Evolutionary conservation across 768 basidiomycete genomes (phyloP).

Genomic region (Sistotremastrum niveocremeum): DNA sequence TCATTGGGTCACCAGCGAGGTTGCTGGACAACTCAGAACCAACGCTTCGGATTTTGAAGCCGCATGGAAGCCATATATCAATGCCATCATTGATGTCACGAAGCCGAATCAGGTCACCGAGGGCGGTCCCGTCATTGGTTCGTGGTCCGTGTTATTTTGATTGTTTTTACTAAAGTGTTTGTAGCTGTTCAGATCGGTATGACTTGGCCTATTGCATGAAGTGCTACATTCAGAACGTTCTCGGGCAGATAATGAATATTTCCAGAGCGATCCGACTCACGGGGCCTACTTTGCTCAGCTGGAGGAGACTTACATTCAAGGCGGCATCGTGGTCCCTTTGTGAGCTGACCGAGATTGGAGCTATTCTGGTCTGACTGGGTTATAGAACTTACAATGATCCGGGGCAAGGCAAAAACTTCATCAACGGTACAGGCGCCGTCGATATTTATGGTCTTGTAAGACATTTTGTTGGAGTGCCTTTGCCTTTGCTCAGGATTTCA

Average conservation of each 20-base stretch:
- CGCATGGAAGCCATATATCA: slow-evolving; percentile 63
- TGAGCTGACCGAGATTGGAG: not conserved
- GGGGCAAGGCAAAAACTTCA: slow-evolving; percentile 41
- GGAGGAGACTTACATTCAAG: slow-evolving; percentile 37
- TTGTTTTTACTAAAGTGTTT: not conserved
- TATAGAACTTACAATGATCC: slow-evolving; percentile 55
- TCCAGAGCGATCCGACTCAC: slow-evolving; percentile 30
- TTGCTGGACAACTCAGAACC: slow-evolving; percentile 56
- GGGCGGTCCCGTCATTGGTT: slow-evolving; percentile 67
- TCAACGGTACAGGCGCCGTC: slow-evolving; percentile 63
- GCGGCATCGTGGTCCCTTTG: slow-evolving; percentile 51
- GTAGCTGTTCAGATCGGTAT: slow-evolving; percentile 44
- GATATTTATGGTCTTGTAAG: slow-evolving; percentile 47
- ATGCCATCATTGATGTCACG: slow-evolving; percentile 47
- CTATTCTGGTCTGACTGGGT: no score
- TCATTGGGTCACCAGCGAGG: slow-evolving; percentile 56
- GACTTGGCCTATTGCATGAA: not conserved
- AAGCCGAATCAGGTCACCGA: slow-evolving; percentile 51
- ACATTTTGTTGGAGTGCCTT: not conserved
- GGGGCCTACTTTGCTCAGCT: slow-evolving; percentile 49
- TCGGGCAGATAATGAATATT: slow-evolving; percentile 62
- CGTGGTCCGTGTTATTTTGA: slow-evolving; percentile 7
- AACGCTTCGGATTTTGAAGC: slow-evolving; percentile 56
- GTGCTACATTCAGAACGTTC: not conserved
- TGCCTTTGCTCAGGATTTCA: slow-evolving; percentile 19